Evolutionary conservation across 2,329 filamentous ascomycete species (phyloP).

Genomic region (Scortechinia acanthostroma): DNA sequence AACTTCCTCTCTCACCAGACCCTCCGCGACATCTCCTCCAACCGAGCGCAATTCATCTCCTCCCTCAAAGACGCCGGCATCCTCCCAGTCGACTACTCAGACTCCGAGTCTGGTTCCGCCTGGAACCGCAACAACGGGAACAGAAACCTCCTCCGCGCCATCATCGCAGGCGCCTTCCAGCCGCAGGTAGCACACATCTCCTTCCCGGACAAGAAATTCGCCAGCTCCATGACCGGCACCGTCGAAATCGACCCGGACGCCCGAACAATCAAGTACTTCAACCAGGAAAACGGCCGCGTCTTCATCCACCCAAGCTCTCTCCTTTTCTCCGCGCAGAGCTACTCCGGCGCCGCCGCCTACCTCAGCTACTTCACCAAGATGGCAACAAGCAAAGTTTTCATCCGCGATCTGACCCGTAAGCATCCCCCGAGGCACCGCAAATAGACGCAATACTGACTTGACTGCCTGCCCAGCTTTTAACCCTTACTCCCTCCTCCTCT

Average conservation of each 20-base stretch:
- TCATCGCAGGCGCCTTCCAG: slow-evolving; percentile 41
- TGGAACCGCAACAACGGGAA: slow-evolving; percentile 11
- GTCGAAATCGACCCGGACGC: slow-evolving; percentile 68
- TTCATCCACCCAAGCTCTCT: slow-evolving; percentile 66
- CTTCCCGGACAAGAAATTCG: slow-evolving; percentile 68
- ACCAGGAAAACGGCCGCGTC: slow-evolving; percentile 53
- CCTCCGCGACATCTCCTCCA: slow-evolving; percentile 64
- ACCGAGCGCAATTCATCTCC: slow-evolving; percentile 59
- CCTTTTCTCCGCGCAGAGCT: slow-evolving; percentile 56
- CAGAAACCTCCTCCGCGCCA: slow-evolving; percentile 30
- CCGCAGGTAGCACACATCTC: slow-evolving; percentile 66
- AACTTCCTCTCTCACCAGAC: slow-evolving; percentile 62
- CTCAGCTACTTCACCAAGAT: slow-evolving; percentile 67
- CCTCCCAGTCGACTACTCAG: slow-evolving; percentile 26
- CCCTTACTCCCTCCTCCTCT: slow-evolving; percentile 60
- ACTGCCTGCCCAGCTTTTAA: slow-evolving; percentile 41
- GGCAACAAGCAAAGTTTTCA: slow-evolving; percentile 64
- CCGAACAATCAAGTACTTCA: slow-evolving; percentile 68
- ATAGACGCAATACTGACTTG: slow-evolving; percentile 1
- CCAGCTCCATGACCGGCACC: slow-evolving; percentile 57
- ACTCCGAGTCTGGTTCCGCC: slow-evolving; percentile 16
- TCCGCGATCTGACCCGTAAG: slow-evolving; percentile 60
- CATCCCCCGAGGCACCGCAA: slow-evolving; percentile 6
- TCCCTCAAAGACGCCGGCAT: slow-evolving; percentile 68
- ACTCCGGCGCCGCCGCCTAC: slow-evolving; percentile 49